Evolutionary conservation across 345 rosid species (phyloP), one percentile per base, ranked within the genome.

Genomic region (Camelina neglecta): DNA sequence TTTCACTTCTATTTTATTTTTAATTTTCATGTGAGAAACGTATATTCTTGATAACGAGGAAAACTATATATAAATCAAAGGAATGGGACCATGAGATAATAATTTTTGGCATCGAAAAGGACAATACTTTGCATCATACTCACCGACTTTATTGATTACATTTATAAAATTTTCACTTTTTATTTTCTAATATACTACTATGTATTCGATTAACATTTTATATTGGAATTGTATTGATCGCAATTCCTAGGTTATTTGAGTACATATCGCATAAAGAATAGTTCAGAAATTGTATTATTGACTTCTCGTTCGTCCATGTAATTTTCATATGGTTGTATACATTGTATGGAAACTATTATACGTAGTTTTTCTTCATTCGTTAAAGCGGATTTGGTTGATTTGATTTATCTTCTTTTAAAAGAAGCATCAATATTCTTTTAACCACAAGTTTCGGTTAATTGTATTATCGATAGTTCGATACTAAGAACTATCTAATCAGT

Each of bases 51-150:
- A 65, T 41, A 72, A 72, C 68, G 67, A 56, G 55, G 38, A 78
- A 57, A 21, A 62, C 15, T 16, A 11, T 76, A 48, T 76, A 48
- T 44, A 47, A 21, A 21, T 1, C 1, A 24, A 61, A 31, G 18
- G 41, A 76, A 56, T 29, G 63, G 55, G 56, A 77, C 60, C 54
- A 71, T 66, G 81, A n/a, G 42, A 65, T 42, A 11, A 33, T 55
- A 71, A 8, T n/a, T 12, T 77, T 18, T 26, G 72, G 77, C 59
- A 66, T 72, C 53, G 81, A 78, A 72, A 72, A 78, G 64, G 81
- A 66, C 81, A 78, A 78, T 78, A 78, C 77, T 78, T 60, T 60
- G 73, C 72, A 71, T 77, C 72, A 78, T 31, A 60, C 54, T 64
- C 81, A 72, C 81, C 81, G 81, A 78, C 77, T 72, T 72, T 60